A percentile compares a stretch with the other conserved stretches of the same genome.
Evolutionary conservation across 164 flowering plant species (phyloP).

Genomic region (Vitis rupestris): DNA sequence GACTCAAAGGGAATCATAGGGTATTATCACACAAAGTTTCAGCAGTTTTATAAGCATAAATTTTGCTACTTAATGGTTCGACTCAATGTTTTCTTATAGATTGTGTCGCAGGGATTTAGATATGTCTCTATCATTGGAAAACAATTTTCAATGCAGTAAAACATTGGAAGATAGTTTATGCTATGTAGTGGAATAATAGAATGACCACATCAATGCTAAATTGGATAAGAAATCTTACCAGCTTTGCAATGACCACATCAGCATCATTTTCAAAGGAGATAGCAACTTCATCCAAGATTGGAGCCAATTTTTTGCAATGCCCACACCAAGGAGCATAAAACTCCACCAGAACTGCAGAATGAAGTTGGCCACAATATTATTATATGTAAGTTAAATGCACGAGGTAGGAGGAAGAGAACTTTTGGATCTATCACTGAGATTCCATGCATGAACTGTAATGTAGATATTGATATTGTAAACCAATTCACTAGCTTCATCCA

Average conservation of each 20-base stretch:
- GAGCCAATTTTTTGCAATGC: conserved; percentile 89
- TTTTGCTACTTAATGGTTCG: no score
- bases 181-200: background rate
- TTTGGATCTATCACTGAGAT: no score
- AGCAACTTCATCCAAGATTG: conserved; percentile 95
- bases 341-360: conserved; percentile 72
- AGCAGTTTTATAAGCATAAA: no score
- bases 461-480: no score
- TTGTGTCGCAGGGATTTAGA: no score
- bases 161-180: no score
- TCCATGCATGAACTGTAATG: no score
- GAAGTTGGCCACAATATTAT: background rate
- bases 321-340: conserved; percentile 99
- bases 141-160: background rate
- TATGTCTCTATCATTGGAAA: background rate
- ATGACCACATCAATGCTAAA: background rate
- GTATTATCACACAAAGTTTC: no score
- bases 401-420: no score
- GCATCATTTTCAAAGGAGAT: conserved; percentile 60
- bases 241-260: conserved; percentile 74
- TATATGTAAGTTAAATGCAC: background rate
- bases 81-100: no score
- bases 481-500: no score
- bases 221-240: conserved; percentile 47
- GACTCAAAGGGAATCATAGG: no score